A percentile compares a stretch with the other conserved stretches of the same genome.
Evolutionary conservation across 202 grass and related monocot species (phyloP).

Genomic region (Carex arenaria): DNA sequence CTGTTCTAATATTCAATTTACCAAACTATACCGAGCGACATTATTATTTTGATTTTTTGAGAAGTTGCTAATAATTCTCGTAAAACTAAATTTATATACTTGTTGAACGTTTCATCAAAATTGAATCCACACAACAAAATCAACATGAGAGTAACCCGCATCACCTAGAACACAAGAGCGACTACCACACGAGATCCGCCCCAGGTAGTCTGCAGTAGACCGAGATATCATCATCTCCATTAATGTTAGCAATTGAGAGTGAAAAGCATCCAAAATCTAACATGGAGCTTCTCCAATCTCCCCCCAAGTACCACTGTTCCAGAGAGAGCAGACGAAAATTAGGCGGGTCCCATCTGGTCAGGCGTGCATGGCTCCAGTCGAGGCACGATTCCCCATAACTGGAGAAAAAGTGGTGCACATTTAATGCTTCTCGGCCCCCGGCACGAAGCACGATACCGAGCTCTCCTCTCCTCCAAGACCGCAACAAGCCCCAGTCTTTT

Average conservation of each 20-base stretch:
- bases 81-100: no score
- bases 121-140: background rate
- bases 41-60: no score
- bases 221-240: background rate
- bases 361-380: constrained; percentile 33
- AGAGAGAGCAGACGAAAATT: background rate
- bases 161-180: background rate
- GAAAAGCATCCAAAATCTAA: background rate
- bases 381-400: constrained; percentile 20
- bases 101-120: background rate
- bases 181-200: background rate
- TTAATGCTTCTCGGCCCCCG: constrained; percentile 19
- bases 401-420: constrained; percentile 22
- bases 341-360: constrained; percentile 2
- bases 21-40: no score
- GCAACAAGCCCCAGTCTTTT: background rate
- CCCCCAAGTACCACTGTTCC: background rate
- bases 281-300: background rate
- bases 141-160: background rate
- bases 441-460: constrained; percentile 35
- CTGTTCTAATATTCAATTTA: no score
- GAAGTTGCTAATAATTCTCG: no score
- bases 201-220: background rate
- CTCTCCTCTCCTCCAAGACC: background rate
- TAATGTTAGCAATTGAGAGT: background rate